Percentiles rank a stretch among this genome's conserved stretches.
phyloP scores from a whole-genome alignment of 768 basidiomycete genomes.

The Fibroporia radiculosa region DNA sequence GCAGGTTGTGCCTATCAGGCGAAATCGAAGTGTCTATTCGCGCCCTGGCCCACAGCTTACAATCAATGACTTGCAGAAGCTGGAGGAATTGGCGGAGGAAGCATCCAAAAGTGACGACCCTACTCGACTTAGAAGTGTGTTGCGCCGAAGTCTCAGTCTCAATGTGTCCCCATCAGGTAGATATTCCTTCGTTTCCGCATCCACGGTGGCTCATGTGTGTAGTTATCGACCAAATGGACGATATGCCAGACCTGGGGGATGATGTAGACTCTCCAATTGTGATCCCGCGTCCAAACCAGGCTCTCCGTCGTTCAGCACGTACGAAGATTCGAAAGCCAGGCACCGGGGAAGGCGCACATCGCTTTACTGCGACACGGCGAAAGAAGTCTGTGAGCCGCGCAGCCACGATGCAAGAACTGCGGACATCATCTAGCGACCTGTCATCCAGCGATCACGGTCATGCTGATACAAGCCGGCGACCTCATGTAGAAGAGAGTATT shows the following conservation, averaged over 20 bases:
- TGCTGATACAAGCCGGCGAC: slow-evolving; percentile 23
- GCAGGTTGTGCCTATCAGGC: slow-evolving; percentile 56
- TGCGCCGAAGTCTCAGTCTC: slow-evolving; percentile 82
- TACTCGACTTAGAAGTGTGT: slow-evolving; percentile 64
- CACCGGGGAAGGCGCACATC: slow-evolving; percentile 76
- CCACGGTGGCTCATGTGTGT: slow-evolving; percentile 5
- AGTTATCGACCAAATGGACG: slow-evolving; percentile 66
- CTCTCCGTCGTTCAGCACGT: slow-evolving; percentile 84
- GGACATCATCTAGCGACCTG: slow-evolving; percentile 52
- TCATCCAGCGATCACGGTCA: slow-evolving; percentile 62
- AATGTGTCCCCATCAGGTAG: slow-evolving; percentile 81
- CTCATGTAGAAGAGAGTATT: slow-evolving; percentile 30
- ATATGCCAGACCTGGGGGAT: slow-evolving; percentile 60
- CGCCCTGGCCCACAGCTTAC: slow-evolving; percentile 77
- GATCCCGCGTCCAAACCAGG: slow-evolving; percentile 79
- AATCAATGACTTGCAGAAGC: slow-evolving; percentile 86
- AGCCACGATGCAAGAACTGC: slow-evolving; percentile 27
- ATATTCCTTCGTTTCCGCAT: slow-evolving; percentile 22
- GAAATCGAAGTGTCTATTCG: slow-evolving; percentile 63
- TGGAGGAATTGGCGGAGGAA: slow-evolving; percentile 91
- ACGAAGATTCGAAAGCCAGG: slow-evolving; percentile 92
- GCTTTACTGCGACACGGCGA: slow-evolving; percentile 52
- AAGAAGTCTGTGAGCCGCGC: slow-evolving; percentile 25
- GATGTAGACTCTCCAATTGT: slow-evolving; percentile 90
- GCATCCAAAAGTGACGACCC: slow-evolving; percentile 79